These are phyloP conservation scores for Sporothrix euskadiensis DNA, from an alignment of 2,329 filamentous ascomycete genomes.

Conservation along the genomic window DNA sequence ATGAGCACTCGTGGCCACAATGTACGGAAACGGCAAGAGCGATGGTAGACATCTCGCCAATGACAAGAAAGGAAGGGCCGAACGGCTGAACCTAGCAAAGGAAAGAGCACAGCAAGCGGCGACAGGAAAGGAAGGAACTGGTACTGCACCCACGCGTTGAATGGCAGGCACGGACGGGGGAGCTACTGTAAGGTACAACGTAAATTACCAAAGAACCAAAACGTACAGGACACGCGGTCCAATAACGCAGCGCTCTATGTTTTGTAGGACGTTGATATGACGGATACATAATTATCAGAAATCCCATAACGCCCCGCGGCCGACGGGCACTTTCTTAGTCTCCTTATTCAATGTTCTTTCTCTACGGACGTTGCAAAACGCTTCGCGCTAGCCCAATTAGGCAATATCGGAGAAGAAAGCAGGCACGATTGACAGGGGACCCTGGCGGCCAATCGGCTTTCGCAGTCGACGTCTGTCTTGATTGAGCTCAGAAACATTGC, in stretches of 20 bases:
- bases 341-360: not conserved
- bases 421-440: not conserved
- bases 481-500: not conserved
- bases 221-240: constrained; percentile 12
- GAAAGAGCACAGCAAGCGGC: not conserved
- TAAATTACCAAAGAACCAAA: not conserved
- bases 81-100: not conserved
- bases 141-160: not conserved
- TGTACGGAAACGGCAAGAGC: constrained; percentile 7
- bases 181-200: constrained; percentile 20
- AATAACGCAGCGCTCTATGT: not conserved
- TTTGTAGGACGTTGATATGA: constrained; percentile 8
- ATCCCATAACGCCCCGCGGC: not conserved
- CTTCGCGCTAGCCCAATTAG: constrained; percentile 17
- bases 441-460: constrained; percentile 5
- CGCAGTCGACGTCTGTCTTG: not conserved
- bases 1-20: not conserved
- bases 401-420: constrained; percentile 8
- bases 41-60: not conserved
- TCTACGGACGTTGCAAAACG: not conserved
- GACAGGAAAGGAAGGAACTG: not conserved
- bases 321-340: not conserved
- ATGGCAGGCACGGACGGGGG: constrained; percentile 5
- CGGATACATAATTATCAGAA: not conserved
- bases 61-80: not conserved